Base-by-base conservation (phyloP, 768 basidiomycete species). In the Leccinum incarnatum region DNA sequence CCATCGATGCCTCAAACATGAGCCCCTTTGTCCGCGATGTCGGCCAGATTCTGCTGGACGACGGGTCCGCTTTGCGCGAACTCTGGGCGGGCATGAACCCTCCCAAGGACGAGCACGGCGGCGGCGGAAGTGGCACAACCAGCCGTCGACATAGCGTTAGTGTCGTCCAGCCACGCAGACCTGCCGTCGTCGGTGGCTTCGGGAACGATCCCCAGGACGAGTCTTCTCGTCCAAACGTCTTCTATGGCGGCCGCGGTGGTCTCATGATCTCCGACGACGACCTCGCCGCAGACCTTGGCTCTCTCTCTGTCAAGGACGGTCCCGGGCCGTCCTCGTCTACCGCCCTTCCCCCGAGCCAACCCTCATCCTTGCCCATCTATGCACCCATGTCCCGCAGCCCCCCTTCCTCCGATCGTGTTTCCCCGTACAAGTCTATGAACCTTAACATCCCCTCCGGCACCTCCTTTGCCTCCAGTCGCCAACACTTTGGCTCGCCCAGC, bases 1-100 rank as follows among this genome's bases (percentile, higher is more conserved):
- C 78, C 32, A 72, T 72, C 23, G 81, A 92, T 72, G 73, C 83
- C 45, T 88, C 89, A 30, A 93, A 93, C 70, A 89, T 91, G 82
- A 86, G 84, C 62, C 92, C 91, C 0, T 93, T 94, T 69, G 83
- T 90, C n/a, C 78, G 91, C 23, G 90, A 94, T 70, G 88, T 93
- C 17, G 85, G 83, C 6, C 85, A 88, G 72, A 90, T 93, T 57
- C 72, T 92, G 36, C 72, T 87, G 51, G 89, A 91, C 66, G 89
- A 92, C 56, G 84, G 83, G 4, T 82, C 85, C 0, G 85, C 85
- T 0, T 83, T 91, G 64, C 78, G 87, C 34, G 88, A 91, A 62
- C 77, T 91, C 4, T 92, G 89, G 89, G 79, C 85, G 0, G 84
- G 86, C n/a, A 82, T 82, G 78, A 77, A 84, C 58, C 83, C 81